Conservation (phyloP, 2,329 filamentous ascomycete species). For the Exophiala mesophila region DNA sequence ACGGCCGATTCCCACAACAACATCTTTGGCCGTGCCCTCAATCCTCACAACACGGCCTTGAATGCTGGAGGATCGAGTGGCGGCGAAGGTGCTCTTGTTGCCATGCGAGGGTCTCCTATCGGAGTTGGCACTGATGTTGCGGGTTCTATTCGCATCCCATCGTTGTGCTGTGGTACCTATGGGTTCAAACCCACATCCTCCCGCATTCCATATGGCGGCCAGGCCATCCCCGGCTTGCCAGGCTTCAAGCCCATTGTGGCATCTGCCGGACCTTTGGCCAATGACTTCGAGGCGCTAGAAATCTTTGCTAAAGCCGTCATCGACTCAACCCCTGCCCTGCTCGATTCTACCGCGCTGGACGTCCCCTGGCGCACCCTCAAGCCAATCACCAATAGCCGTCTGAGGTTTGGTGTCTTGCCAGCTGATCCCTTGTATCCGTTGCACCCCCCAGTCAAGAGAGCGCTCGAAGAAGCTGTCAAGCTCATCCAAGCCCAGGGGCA, state of each 20-base stretch:
- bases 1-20: conserved; percentile 39
- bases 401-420: conserved; percentile 47
- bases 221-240: conserved; percentile 20
- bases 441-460: conserved; percentile 53
- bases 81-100: conserved; percentile 35
- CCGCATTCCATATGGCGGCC: conserved; percentile 32
- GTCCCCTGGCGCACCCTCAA: conserved; percentile 27
- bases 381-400: conserved; percentile 6
- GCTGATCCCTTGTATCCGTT: conserved; percentile 46
- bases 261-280: conserved; percentile 23
- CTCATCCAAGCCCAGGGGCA: conserved; percentile 54
- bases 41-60: conserved; percentile 35
- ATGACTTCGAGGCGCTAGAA: conserved; percentile 27
- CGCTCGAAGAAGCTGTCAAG: conserved; percentile 28
- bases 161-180: conserved; percentile 33
- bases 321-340: conserved; percentile 22
- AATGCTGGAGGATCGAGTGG: conserved; percentile 36
- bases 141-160: conserved; percentile 36
- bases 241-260: conserved; percentile 22
- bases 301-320: conserved; percentile 25
- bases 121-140: conserved; percentile 35
- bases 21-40: conserved; percentile 39
- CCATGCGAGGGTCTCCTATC: conserved; percentile 32
- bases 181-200: conserved; percentile 34
- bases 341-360: conserved; percentile 27